Percentiles rank a stretch among this genome's conserved stretches.
Conservation (phyloP, 768 basidiomycete species). For the Pholiota conissans region DNA sequence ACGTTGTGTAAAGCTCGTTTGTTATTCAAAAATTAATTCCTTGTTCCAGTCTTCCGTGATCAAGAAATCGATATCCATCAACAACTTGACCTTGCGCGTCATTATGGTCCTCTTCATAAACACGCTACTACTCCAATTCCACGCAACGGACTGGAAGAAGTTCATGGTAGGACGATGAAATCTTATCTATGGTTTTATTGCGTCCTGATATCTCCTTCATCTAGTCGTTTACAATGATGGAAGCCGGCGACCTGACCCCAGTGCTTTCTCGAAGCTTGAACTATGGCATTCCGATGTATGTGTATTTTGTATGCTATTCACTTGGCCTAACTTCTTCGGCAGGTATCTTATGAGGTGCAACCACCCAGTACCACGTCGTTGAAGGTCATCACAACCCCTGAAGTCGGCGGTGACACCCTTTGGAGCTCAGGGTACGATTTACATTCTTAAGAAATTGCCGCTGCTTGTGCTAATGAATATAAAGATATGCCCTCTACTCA, state of each 20-base stretch:
- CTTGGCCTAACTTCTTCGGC: neutral
- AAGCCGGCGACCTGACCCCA: slow-evolving; percentile 58
- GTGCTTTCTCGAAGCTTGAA: slow-evolving; percentile 71
- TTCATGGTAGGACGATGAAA: slow-evolving; percentile 48
- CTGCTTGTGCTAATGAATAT: neutral
- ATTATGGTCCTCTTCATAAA: slow-evolving; percentile 78
- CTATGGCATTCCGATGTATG: slow-evolving; percentile 81
- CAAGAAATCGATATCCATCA: slow-evolving; percentile 69
- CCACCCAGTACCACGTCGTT: slow-evolving; percentile 82
- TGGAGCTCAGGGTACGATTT: slow-evolving; percentile 72
- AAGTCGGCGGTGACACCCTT: slow-evolving; percentile 76
- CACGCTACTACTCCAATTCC: slow-evolving; percentile 83
- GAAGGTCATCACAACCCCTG: slow-evolving; percentile 69
- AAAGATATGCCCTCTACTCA: slow-evolving; percentile 81
- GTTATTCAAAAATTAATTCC: too few species aligned
- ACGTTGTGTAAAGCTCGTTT: too few species aligned
- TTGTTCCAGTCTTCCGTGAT: slow-evolving; percentile 69
- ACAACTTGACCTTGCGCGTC: slow-evolving; percentile 69
- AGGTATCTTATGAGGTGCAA: slow-evolving; percentile 77
- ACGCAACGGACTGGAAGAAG: slow-evolving; percentile 71
- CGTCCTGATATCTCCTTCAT: neutral
- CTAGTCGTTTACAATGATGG: slow-evolving; percentile 73
- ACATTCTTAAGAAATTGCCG: neutral
- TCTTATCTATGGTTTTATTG: neutral
- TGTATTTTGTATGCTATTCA: neutral